phyloP scores from a whole-genome alignment of 164 flowering plant genomes.

The Akebia trifoliata region DNA sequence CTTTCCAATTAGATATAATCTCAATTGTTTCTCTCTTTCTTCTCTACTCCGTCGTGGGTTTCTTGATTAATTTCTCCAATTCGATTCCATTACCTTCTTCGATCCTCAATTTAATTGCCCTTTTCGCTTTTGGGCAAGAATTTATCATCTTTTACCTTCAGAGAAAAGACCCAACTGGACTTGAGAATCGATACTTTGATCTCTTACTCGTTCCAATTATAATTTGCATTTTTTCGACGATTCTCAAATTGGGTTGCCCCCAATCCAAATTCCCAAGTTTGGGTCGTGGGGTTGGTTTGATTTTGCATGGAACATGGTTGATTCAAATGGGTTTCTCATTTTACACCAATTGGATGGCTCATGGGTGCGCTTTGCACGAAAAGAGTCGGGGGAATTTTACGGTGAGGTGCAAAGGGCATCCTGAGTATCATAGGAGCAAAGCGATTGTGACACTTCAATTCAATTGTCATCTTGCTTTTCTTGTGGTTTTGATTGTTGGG shows the following conservation, averaged over 20 bases:
- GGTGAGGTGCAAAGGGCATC: constrained; percentile 68
- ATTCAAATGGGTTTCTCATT: constrained; percentile 90
- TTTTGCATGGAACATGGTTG: constrained; percentile 87
- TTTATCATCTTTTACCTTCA: constrained; percentile 68
- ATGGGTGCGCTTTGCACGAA: constrained; percentile 59
- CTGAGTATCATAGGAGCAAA: constrained; percentile 66
- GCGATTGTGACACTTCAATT: constrained; percentile 89
- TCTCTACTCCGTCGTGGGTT: constrained; percentile 44
- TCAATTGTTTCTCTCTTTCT: constrained; percentile 54
- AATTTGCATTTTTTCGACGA: constrained; percentile 52
- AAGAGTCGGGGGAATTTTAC: constrained; percentile 83
- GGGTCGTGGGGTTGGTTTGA: constrained; percentile 69
- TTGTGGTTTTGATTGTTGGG: constrained; percentile 41
- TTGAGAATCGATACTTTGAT: constrained; percentile 84
- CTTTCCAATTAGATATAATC: constrained; percentile 54
- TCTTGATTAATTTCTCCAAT: constrained; percentile 21
- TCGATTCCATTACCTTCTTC: constrained; percentile 34
- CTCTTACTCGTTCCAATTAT: constrained; percentile 71
- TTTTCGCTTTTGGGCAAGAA: constrained; percentile 75
- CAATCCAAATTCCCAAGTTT: constrained; percentile 36
- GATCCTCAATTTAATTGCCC: constrained; percentile 34
- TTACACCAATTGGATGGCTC: constrained; percentile 44
- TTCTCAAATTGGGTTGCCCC: constrained; percentile 40
- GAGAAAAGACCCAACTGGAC: constrained; percentile 58
- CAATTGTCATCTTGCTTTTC: constrained; percentile 82